A percentile compares a stretch with the other conserved stretches of the same genome.
Conservation (phyloP, 345 rosid genomes). For the Salix suchowensis region DNA sequence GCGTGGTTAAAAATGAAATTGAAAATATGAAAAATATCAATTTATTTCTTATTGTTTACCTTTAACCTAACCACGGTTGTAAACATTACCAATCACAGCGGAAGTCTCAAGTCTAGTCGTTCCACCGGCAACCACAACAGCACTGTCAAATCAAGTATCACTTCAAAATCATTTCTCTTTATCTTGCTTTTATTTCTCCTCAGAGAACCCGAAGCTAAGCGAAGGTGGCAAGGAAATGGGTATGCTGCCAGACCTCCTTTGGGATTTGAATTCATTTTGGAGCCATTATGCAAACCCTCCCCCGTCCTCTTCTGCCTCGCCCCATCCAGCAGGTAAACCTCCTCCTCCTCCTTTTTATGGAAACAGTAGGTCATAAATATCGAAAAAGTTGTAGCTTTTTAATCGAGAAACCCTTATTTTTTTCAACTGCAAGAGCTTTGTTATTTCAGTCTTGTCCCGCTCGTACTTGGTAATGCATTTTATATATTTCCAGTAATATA, state of each 20-base stretch:
- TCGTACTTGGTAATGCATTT: too few relatives aligned
- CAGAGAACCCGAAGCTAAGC: constrained; percentile 14
- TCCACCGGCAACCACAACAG: constrained; percentile 22
- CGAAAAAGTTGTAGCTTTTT: too few relatives aligned
- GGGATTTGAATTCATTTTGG: constrained; percentile 10
- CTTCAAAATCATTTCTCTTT: constrained; percentile 16
- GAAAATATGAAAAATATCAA: background rate
- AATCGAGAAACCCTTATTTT: too few relatives aligned
- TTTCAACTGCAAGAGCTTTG: too few relatives aligned
- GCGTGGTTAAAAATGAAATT: background rate
- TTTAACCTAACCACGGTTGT: too few relatives aligned
- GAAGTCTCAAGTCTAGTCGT: background rate
- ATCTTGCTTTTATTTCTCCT: background rate
- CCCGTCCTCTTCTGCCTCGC: background rate
- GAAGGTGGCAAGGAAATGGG: constrained; percentile 21
- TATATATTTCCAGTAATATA: too few relatives aligned
- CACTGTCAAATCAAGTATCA: constrained; percentile 43
- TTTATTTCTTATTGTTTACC: too few relatives aligned
- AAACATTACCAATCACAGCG: background rate
- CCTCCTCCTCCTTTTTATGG: background rate
- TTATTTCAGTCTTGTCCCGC: too few relatives aligned
- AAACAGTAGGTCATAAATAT: background rate
- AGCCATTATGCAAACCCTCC: background rate
- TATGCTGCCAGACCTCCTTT: constrained; percentile 16
- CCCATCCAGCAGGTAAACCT: background rate